Evolutionary conservation across 139 green algal species (phyloP).

Genomic region (Microglena sp.): DNA sequence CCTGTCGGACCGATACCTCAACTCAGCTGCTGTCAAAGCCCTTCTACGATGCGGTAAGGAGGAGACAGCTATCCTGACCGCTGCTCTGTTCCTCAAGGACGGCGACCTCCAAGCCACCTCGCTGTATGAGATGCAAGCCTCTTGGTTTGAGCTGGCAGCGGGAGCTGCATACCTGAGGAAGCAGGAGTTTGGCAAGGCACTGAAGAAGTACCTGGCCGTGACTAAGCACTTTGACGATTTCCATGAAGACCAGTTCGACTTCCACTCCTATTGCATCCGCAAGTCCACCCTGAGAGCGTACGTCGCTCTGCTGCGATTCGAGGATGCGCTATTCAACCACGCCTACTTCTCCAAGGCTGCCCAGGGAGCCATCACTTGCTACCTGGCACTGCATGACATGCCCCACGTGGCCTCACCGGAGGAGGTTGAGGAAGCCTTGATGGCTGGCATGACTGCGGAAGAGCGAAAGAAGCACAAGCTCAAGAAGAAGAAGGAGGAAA

Average conservation of each 20-base stretch:
- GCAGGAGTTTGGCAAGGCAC: constrained; percentile 46
- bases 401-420: constrained; percentile 14
- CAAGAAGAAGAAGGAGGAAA: constrained; percentile 37
- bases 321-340: constrained; percentile 68
- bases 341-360: constrained; percentile 63
- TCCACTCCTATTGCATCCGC: constrained; percentile 89
- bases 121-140: too few species aligned
- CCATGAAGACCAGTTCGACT: constrained; percentile 97
- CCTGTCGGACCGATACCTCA: constrained; percentile 89
- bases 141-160: constrained; percentile 91
- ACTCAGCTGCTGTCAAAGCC: constrained; percentile 70
- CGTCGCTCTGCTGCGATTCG: constrained; percentile 77
- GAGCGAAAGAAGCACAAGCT: constrained; percentile 70
- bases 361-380: constrained; percentile 53
- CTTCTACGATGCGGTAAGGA: constrained; percentile 47
- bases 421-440: constrained; percentile 39
- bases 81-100: constrained; percentile 83
- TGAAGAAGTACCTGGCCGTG: constrained; percentile 77
- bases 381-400: constrained; percentile 61
- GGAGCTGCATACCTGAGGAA: constrained; percentile 47
- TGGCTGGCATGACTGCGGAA: constrained; percentile 58
- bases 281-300: constrained; percentile 95
- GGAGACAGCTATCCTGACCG: constrained; percentile 63
- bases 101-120: too few species aligned
- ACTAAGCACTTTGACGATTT: constrained; percentile 82